phyloP scores from a whole-genome alignment of 1,139 yeast species.

The Candida freyschussii region DNA sequence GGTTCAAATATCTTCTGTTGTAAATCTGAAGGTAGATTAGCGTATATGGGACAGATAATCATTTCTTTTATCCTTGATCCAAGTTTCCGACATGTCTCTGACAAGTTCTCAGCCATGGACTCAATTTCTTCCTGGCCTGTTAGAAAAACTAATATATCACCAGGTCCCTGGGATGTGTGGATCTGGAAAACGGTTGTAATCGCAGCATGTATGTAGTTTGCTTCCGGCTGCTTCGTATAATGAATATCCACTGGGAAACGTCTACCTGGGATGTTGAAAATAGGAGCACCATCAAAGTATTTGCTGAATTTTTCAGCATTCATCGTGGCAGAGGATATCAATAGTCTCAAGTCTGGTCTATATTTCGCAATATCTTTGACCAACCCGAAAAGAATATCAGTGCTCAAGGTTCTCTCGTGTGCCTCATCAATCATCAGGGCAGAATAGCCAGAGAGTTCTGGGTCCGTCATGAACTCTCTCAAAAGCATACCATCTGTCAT shows the following conservation, averaged over 20 bases:
- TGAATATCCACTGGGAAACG: conserved; percentile 83
- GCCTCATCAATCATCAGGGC: conserved; percentile 96
- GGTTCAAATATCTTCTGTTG: conserved; percentile 85
- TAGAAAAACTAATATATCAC: conserved; percentile 86
- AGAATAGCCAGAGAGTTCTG: conserved; percentile 61
- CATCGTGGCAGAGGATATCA: conserved; percentile 92
- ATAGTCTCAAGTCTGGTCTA: conserved; percentile 64
- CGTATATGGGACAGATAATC: conserved; percentile 83
- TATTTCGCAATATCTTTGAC: conserved; percentile 63
- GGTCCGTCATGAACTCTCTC: conserved; percentile 78
- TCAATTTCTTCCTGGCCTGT: conserved; percentile 97
- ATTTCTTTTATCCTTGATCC: conserved; percentile 62
- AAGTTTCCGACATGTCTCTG: conserved; percentile 59
- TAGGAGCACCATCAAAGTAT: conserved; percentile 79
- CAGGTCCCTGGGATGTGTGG: conserved; percentile 67
- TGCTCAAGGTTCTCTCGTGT: conserved; percentile 89
- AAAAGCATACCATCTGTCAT: conserved; percentile 94
- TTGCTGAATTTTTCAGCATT: conserved; percentile 81
- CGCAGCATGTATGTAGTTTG: conserved; percentile 85
- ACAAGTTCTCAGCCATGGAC: conserved; percentile 63
- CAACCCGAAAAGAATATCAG: conserved; percentile 82
- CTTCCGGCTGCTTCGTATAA: conserved; percentile 84
- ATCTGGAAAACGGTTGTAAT: conserved; percentile 77
- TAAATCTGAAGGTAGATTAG: conserved; percentile 80
- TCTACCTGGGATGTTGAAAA: conserved; percentile 85